Percentiles rank a stretch among this genome's conserved stretches.
phyloP scores from a whole-genome alignment of 176 grass and related monocot genomes.

The Musa itinerans region DNA sequence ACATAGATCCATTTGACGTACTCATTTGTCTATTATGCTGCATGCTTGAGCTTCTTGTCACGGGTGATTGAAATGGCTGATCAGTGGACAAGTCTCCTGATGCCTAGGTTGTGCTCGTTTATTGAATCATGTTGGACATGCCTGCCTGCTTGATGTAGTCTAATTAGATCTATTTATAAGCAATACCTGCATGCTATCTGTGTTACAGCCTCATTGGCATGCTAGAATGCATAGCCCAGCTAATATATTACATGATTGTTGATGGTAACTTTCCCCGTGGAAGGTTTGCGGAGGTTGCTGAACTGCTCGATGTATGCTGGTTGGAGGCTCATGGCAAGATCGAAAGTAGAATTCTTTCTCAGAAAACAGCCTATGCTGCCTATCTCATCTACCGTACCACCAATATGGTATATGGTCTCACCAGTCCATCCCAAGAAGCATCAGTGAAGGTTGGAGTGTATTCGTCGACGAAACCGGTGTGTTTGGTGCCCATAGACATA shows the following conservation, averaged over 20 bases:
- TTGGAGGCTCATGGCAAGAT: conserved; percentile 51
- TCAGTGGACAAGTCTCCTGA: background rate
- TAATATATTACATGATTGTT: background rate
- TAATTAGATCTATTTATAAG: too few species aligned
- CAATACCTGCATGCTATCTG: too few species aligned
- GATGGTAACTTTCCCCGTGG: background rate
- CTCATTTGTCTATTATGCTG: background rate
- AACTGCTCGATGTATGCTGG: conserved; percentile 46
- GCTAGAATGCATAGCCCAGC: too few species aligned
- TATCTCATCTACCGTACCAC: conserved; percentile 39
- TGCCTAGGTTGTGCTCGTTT: background rate
- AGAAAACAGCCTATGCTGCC: conserved; percentile 23
- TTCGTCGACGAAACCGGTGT: background rate
- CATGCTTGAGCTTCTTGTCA: background rate
- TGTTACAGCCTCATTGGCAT: too few species aligned
- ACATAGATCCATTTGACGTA: too few species aligned
- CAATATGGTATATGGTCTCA: background rate
- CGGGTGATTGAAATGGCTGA: background rate
- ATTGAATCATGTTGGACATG: too few species aligned
- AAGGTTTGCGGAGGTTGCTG: conserved; percentile 48
- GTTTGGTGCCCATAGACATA: background rate
- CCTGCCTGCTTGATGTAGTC: too few species aligned
- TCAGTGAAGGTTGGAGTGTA: conserved; percentile 4
- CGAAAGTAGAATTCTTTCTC: conserved; percentile 35
- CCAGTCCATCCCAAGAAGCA: background rate